Conservation (phyloP, 192 early-diverging fungal species). For the Entomortierella beljakovae region DNA sequence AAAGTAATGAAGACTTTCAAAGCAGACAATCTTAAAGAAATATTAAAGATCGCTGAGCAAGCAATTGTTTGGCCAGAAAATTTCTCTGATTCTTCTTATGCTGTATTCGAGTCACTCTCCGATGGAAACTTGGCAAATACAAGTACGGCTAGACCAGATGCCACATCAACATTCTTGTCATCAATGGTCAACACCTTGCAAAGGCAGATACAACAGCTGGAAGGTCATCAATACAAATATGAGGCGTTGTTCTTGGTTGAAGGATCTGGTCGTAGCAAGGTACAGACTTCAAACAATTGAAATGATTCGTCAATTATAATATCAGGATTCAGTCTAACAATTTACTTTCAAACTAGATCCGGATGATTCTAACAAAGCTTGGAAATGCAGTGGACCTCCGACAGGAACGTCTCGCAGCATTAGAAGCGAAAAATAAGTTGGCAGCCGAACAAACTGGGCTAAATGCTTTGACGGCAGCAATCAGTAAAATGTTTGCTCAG, state of each 20-base stretch:
- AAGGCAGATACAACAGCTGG: conserved; percentile 32
- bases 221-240: conserved; percentile 33
- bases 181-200: conserved; percentile 27
- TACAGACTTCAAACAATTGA: background rate
- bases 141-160: conserved; percentile 20
- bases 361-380: conserved; percentile 44
- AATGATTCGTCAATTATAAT: background rate
- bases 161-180: conserved; percentile 25
- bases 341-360: conserved; percentile 13
- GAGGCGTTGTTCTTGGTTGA: conserved; percentile 44
- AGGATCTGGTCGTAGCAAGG: conserved; percentile 32
- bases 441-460: conserved; percentile 1
- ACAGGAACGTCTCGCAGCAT: conserved; percentile 17
- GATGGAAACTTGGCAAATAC: conserved; percentile 3
- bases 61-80: conserved; percentile 43
- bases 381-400: conserved; percentile 42
- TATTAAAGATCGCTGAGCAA: conserved; percentile 45
- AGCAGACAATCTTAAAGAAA: conserved; percentile 39
- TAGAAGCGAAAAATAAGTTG: conserved; percentile 34
- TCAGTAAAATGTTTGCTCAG: conserved; percentile 22
- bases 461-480: background rate
- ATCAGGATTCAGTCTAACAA: background rate
- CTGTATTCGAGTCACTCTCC: conserved; percentile 25
- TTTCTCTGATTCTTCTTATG: conserved; percentile 32
- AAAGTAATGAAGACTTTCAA: conserved; percentile 44